phyloP scores from a whole-genome alignment of 78 protist genomes.

The Chrysochromulina parva region DNA sequence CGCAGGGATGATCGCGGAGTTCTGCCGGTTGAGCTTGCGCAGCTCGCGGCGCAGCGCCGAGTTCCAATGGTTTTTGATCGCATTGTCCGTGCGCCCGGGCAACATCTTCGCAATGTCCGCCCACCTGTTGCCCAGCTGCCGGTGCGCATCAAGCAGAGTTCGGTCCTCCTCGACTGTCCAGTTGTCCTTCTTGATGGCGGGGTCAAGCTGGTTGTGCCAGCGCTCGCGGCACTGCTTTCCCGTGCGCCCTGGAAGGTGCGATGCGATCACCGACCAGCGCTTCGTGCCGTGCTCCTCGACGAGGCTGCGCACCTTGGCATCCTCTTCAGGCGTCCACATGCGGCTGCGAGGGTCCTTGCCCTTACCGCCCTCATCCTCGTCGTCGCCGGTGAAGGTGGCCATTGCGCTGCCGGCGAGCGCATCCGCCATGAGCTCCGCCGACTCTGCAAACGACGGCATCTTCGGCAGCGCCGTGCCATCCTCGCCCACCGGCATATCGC shows the following conservation, averaged over 20 bases:
- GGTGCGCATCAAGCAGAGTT: conserved; percentile 74
- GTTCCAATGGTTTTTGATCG: conserved; percentile 91
- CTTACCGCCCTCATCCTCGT: neutral
- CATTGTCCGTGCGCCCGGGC: no score
- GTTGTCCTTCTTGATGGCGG: conserved; percentile 73
- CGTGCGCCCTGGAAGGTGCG: conserved; percentile 57
- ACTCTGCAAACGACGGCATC: no score
- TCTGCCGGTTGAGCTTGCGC: conserved; percentile 12
- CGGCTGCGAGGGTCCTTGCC: neutral
- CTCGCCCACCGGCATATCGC: no score
- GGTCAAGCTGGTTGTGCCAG: conserved; percentile 91
- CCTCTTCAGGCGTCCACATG: conserved; percentile 48
- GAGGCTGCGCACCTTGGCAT: conserved; percentile 43
- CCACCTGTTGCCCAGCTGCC: conserved; percentile 83
- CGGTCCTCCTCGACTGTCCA: conserved; percentile 91
- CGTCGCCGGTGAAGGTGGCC: no score
- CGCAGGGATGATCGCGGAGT: neutral
- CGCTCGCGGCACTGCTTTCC: no score
- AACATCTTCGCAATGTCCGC: conserved; percentile 79
- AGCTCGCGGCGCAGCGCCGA: conserved; percentile 76
- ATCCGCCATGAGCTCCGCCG: no score
- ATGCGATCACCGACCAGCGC: conserved; percentile 65
- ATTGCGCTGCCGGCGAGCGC: no score
- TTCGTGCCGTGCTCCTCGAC: conserved; percentile 59
- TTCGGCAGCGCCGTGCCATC: no score